A percentile compares a stretch with the other conserved stretches of the same genome.
Evolutionary conservation across 768 basidiomycete species (phyloP).

Genomic region (Symmetrospora coprosmae): DNA sequence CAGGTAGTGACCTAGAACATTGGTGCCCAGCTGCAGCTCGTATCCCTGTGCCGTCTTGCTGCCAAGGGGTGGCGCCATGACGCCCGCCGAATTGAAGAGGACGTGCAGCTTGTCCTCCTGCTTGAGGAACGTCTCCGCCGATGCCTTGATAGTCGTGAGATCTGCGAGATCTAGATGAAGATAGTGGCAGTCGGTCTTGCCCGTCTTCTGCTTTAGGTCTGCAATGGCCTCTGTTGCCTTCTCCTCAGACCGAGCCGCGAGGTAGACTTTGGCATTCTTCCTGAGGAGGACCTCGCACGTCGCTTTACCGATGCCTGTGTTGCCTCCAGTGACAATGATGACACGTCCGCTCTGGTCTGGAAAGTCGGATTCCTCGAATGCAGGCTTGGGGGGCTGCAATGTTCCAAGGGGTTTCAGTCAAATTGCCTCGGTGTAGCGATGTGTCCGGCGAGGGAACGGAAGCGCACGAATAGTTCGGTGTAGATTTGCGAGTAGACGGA

Average conservation of each 20-base stretch:
- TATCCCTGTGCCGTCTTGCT: conserved; percentile 15
- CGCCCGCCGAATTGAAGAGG: conserved; percentile 22
- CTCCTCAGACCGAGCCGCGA: neutral
- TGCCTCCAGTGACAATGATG: neutral
- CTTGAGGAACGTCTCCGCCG: neutral
- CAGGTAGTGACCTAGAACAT: conserved; percentile 24
- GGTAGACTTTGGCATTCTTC: neutral
- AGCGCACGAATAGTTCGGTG: too few relatives aligned
- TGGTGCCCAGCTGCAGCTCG: conserved; percentile 25
- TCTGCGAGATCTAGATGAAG: neutral
- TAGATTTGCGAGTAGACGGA: too few relatives aligned
- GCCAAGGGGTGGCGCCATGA: conserved; percentile 21
- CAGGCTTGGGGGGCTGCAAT: too few relatives aligned
- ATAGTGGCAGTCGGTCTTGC: neutral
- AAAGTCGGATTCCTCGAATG: neutral
- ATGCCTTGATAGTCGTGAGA: neutral
- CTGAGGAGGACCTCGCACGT: neutral
- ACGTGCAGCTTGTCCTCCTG: conserved; percentile 5
- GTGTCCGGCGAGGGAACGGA: too few relatives aligned
- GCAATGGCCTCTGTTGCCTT: neutral
- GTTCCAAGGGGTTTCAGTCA: too few relatives aligned
- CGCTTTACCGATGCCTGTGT: neutral
- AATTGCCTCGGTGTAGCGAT: too few relatives aligned
- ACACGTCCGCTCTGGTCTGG: neutral
- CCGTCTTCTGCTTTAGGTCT: neutral